Conservation (phyloP, 352 stramenopile genomes). For the Phytopythium mirpurense region DNA sequence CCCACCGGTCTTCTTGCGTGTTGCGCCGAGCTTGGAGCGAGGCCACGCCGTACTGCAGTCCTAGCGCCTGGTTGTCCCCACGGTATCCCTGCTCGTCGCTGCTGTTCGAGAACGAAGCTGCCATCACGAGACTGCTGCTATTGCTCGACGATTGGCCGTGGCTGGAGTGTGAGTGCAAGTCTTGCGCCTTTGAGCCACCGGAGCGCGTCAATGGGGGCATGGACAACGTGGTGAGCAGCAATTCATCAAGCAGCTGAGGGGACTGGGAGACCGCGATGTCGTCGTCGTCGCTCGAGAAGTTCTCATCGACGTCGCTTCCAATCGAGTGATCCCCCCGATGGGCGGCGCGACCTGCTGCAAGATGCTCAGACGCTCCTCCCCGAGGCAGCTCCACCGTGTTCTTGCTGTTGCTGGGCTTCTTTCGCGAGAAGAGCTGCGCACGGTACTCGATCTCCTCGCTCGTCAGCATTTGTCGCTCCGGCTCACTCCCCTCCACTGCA, state of each 20-base stretch:
- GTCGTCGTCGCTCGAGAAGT: slow-evolving; percentile 50
- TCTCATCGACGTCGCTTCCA: slow-evolving; percentile 23
- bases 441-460: slow-evolving; percentile 64
- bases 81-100: slow-evolving; percentile 35
- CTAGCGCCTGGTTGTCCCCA: slow-evolving; percentile 26
- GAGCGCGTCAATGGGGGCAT: slow-evolving; percentile 48
- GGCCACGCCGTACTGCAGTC: slow-evolving; percentile 33
- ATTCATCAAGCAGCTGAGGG: slow-evolving; percentile 59
- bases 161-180: not conserved
- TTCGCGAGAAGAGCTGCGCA: slow-evolving; percentile 54
- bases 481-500: not conserved
- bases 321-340: not conserved
- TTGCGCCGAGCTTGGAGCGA: slow-evolving; percentile 65
- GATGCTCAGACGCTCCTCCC: not conserved
- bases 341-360: not conserved
- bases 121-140: not conserved
- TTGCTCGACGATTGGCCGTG: not conserved
- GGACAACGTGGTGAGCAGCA: slow-evolving; percentile 69
- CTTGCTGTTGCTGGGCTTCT: slow-evolving; percentile 41
- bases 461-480: slow-evolving; percentile 37
- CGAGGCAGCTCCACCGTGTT: slow-evolving; percentile 18
- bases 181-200: not conserved
- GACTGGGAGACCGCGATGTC: slow-evolving; percentile 63
- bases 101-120: not conserved
- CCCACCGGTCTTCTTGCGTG: slow-evolving; percentile 72